These are phyloP conservation scores for Phytopythium chamaehyphon DNA, from an alignment of 352 stramenopile genomes.

Conservation along the genomic window DNA sequence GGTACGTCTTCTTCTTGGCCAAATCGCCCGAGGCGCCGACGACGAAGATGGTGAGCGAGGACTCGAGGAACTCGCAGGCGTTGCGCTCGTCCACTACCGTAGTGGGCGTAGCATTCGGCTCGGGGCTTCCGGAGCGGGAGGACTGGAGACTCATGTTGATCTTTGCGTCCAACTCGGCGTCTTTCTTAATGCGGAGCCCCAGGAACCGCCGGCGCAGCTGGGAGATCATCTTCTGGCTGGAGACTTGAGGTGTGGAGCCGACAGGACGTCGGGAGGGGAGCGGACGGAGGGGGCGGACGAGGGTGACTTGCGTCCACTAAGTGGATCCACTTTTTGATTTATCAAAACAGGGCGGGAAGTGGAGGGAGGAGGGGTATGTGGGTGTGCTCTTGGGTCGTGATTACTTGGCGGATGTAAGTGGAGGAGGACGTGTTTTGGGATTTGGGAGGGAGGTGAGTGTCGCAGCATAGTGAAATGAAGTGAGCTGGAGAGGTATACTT, in stretches of 20 bases:
- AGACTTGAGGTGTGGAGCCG: background rate
- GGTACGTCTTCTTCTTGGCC: constrained; percentile 92
- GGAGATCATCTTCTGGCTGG: constrained; percentile 41
- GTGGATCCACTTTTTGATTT: too few relatives aligned
- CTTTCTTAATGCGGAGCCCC: constrained; percentile 37
- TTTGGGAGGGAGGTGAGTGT: too few relatives aligned
- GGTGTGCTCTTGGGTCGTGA: too few relatives aligned
- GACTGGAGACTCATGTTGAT: constrained; percentile 32
- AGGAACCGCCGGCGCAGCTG: constrained; percentile 37
- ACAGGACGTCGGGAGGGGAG: too few relatives aligned
- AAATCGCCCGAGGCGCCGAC: constrained; percentile 86
- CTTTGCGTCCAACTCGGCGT: constrained; percentile 17
- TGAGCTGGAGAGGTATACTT: too few relatives aligned
- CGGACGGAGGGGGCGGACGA: too few relatives aligned
- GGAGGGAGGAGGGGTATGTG: too few relatives aligned
- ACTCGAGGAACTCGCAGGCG: constrained; percentile 62
- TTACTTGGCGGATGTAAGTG: too few relatives aligned
- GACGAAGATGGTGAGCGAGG: constrained; percentile 79
- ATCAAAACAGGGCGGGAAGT: too few relatives aligned
- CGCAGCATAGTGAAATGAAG: too few relatives aligned
- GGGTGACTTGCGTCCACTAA: too few relatives aligned
- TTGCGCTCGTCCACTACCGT: constrained; percentile 41
- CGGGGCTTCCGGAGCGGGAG: constrained; percentile 7
- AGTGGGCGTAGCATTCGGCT: constrained; percentile 7
- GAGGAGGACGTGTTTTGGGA: too few relatives aligned